A percentile compares a stretch with the other conserved stretches of the same genome.
phyloP scores from a whole-genome alignment of 2,329 filamentous ascomycete genomes.

The Venturia carpophila region DNA sequence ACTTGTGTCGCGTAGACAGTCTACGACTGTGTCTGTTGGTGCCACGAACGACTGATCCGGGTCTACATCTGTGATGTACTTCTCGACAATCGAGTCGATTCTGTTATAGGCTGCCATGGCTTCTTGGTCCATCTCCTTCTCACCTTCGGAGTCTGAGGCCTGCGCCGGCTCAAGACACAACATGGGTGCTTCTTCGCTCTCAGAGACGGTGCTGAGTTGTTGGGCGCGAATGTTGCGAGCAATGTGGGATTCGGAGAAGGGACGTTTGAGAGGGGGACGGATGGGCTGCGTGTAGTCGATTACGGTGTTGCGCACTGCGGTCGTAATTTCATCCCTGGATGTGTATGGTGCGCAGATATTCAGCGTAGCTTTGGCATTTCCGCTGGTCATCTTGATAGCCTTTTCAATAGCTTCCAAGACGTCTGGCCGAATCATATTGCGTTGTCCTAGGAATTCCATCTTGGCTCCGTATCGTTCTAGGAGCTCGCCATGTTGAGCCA shows the following conservation, averaged over 20 bases:
- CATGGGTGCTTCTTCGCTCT: conserved; percentile 21
- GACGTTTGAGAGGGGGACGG: conserved; percentile 48
- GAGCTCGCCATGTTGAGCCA: conserved; percentile 87
- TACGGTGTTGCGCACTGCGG: conserved; percentile 80
- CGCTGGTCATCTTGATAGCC: conserved; percentile 76
- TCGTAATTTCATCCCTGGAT: conserved; percentile 88
- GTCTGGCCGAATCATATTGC: conserved; percentile 75
- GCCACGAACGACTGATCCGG: conserved; percentile 12
- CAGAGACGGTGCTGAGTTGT: conserved; percentile 35
- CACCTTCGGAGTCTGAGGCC: conserved; percentile 2
- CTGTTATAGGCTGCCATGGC: conserved; percentile 15
- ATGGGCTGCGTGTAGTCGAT: conserved; percentile 73
- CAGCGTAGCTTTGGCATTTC: conserved; percentile 68
- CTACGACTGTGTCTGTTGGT: conserved; percentile 17
- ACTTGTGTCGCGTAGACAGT: conserved; percentile 10
- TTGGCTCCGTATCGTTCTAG: conserved; percentile 87
- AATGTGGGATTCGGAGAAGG: conserved; percentile 84
- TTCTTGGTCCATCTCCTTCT: conserved; percentile 14
- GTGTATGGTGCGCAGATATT: conserved; percentile 99
- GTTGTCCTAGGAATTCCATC: conserved; percentile 76
- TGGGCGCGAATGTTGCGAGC: conserved; percentile 66
- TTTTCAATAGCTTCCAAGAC: conserved; percentile 82
- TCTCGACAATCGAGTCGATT: conserved; percentile 16
- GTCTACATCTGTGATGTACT: conserved; percentile 10
- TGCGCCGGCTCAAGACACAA: neutral